phyloP scores from a whole-genome alignment of 2,329 filamentous ascomycete genomes.

The Proliferodiscus dingleyae region DNA sequence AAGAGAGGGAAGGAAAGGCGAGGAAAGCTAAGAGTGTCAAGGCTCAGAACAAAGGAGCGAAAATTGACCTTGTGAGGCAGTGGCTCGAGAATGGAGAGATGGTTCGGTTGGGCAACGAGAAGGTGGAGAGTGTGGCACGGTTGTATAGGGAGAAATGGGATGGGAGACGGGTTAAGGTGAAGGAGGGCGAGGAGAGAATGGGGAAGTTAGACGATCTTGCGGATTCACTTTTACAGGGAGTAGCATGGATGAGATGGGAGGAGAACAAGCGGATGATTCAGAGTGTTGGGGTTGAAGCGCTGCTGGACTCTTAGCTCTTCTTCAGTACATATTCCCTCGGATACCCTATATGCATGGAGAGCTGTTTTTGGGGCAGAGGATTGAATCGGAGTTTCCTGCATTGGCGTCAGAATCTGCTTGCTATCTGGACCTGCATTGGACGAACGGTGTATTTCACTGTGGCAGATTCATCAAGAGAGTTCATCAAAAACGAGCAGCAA shows the following conservation, averaged over 20 bases:
- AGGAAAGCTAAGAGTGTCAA: constrained; percentile 39
- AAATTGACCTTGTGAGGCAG: constrained; percentile 56
- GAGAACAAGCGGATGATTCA: constrained; percentile 43
- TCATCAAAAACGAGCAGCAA: too few relatives aligned
- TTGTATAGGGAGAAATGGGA: constrained; percentile 34
- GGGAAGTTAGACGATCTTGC: constrained; percentile 77
- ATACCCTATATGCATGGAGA: too few relatives aligned
- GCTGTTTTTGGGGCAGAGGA: too few relatives aligned
- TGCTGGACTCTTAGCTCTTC: constrained; percentile 17
- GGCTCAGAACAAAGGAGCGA: constrained; percentile 48
- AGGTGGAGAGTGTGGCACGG: constrained; percentile 34
- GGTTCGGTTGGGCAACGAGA: constrained; percentile 29
- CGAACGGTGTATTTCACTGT: too few relatives aligned
- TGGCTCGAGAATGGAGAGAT: constrained; percentile 41
- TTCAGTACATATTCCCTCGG: too few relatives aligned
- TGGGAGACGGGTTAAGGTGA: constrained; percentile 23
- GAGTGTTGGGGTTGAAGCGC: constrained; percentile 29
- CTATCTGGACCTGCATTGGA: too few relatives aligned
- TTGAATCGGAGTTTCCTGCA: too few relatives aligned
- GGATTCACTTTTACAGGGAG: constrained; percentile 72
- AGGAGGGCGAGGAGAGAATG: constrained; percentile 28
- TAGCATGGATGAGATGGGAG: constrained; percentile 75
- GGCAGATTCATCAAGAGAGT: too few relatives aligned
- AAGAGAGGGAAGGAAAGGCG: constrained; percentile 29
- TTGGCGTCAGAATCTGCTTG: too few relatives aligned